A percentile compares a stretch with the other conserved stretches of the same genome.
phyloP scores from a whole-genome alignment of 352 stramenopile species.

The Pythium rishiriense region DNA sequence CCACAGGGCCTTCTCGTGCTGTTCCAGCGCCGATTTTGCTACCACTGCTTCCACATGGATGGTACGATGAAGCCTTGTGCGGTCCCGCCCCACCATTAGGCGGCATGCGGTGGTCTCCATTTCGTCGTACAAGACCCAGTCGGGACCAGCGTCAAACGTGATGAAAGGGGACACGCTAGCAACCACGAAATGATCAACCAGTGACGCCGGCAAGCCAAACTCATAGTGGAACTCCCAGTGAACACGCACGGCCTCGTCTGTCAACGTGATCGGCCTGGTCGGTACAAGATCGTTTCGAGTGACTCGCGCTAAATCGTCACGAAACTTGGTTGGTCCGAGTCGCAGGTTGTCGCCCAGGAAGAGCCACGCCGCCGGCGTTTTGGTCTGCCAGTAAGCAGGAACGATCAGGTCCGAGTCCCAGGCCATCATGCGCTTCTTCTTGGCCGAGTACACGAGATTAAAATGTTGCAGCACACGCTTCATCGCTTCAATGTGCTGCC shows the following conservation, averaged over 20 bases:
- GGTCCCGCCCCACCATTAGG: conserved; percentile 3
- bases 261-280: no score
- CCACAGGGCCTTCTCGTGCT: not conserved
- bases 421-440: not conserved
- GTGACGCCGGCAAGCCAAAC: not conserved
- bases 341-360: no score
- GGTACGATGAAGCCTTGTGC: not conserved
- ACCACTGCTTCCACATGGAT: conserved; percentile 12
- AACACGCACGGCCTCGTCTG: conserved; percentile 9
- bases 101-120: not conserved
- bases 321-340: no score
- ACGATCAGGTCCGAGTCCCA: conserved; percentile 11
- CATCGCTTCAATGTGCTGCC: conserved; percentile 3
- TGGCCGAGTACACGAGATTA: not conserved
- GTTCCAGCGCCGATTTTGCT: not conserved
- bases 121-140: conserved; percentile 12
- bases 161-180: conserved; percentile 4
- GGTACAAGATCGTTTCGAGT: no score
- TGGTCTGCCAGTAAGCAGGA: not conserved
- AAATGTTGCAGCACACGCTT: not conserved
- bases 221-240: conserved; percentile 19
- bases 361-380: no score
- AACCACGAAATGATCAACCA: conserved; percentile 19
- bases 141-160: not conserved
- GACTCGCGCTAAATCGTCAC: no score